Base-by-base conservation (phyloP, 1,284 basidiomycete species). In the Trametes polyzona region DNA sequence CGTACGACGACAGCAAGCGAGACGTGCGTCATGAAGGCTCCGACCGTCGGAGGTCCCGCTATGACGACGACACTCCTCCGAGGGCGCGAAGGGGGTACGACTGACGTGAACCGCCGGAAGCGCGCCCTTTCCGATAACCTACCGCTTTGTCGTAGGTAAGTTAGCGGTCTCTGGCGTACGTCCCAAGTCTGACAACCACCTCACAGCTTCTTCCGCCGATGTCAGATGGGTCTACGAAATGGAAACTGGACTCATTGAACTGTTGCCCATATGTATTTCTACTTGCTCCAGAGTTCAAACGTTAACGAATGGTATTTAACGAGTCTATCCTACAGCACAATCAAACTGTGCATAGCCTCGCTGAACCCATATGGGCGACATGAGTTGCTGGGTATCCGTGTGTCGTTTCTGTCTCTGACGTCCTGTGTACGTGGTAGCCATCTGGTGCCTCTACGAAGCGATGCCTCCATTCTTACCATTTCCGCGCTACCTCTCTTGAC, bases 11-110 rank as follows among this genome's bases (percentile, higher is more conserved):
- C 23, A 56, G 62, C 39, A 59, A 50, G 49, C 65, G 61, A 53
- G 51, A 47, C 50, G 42, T 37, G 35, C 53, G 54, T 21, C 44
- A 55, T 37, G 56, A 61, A 12, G 50, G 40, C 17, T 40, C 47
- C 52, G 42, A 49, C 40, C 52, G 49, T 16, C 47, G 47, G 19
- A 55, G 47, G 48, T 33, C 56, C n/a, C 57, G 51, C 19, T 52
- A 47, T 39, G 61, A 63, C 36, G 53, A 56, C 12, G 47, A 48
- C 30, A 36, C 54, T 12, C 56, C 59, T 55, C 58, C 58, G 29
- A 62, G 59, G 56, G 42, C 44, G 40, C 57, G 59, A 30, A 52
- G 59, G 36, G 64, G 52, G 40, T 59, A 61, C 47, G 64, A 66
- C 50, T 67, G 46, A 67, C 55, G 56, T 55, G 39, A 55, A 24